These are phyloP conservation scores for Clavulina sp. DNA, from an alignment of 768 basidiomycete species.

Conservation along the genomic window DNA sequence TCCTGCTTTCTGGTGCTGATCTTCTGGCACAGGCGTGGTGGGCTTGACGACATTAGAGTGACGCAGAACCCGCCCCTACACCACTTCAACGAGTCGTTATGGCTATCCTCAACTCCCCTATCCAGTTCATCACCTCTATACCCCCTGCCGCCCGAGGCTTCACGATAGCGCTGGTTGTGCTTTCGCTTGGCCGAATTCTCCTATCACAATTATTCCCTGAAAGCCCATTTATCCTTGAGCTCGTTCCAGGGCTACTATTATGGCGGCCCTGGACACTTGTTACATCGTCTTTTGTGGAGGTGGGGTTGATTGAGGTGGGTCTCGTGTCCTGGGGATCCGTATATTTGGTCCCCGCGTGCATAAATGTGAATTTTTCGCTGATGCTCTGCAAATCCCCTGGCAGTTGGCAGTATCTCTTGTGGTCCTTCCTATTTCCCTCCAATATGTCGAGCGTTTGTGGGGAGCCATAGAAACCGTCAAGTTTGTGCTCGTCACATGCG, in stretches of 20 bases:
- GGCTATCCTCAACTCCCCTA: slow-evolving; percentile 60
- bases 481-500: slow-evolving; percentile 66
- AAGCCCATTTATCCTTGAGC: slow-evolving; percentile 36
- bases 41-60: no score
- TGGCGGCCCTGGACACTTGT: slow-evolving; percentile 89
- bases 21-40: no score
- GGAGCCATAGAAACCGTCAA: slow-evolving; percentile 70
- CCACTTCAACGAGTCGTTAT: slow-evolving; percentile 25
- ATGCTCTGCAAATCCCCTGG: neutral
- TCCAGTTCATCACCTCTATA: slow-evolving; percentile 49
- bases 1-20: no score
- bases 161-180: slow-evolving; percentile 36
- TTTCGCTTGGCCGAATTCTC: slow-evolving; percentile 27
- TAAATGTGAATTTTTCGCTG: neutral
- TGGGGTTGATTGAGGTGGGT: slow-evolving; percentile 65
- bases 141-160: slow-evolving; percentile 67
- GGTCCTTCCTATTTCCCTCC: slow-evolving; percentile 62
- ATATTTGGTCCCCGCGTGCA: neutral
- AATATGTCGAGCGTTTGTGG: slow-evolving; percentile 92
- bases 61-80: no score
- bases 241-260: slow-evolving; percentile 64
- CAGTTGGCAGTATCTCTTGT: slow-evolving; percentile 66
- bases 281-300: slow-evolving; percentile 79
- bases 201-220: slow-evolving; percentile 35
- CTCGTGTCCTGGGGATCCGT: neutral